Evolutionary conservation across 2,329 filamentous ascomycete species (phyloP).

Genomic region (Ceratocystis destructans): DNA sequence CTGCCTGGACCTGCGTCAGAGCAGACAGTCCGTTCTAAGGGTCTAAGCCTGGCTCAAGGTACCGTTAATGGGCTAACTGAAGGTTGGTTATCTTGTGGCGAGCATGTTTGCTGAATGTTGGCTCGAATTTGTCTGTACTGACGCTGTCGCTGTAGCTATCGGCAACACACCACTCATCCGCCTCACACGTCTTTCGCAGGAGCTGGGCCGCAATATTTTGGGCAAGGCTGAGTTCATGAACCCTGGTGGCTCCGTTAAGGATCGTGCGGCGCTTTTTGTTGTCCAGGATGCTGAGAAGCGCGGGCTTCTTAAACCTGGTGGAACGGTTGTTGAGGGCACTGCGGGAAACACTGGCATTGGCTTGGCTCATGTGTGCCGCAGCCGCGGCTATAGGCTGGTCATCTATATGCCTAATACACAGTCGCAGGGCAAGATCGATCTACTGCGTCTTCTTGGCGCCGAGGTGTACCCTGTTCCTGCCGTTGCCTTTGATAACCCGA

Average conservation of each 20-base stretch:
- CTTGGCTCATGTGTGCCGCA: slow-evolving; percentile 88
- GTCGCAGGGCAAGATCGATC: slow-evolving; percentile 93
- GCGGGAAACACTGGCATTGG: slow-evolving; percentile 97
- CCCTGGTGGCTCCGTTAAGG: slow-evolving; percentile 90
- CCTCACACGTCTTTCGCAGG: slow-evolving; percentile 71
- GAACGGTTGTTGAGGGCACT: slow-evolving; percentile 92
- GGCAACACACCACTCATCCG: slow-evolving; percentile 93
- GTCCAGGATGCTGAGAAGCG: slow-evolving; percentile 86
- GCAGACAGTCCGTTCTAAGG: slow-evolving; percentile 56
- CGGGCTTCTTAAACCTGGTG: slow-evolving; percentile 68
- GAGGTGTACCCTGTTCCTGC: slow-evolving; percentile 94
- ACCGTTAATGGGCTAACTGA: slow-evolving; percentile 65
- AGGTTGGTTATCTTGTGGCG: slow-evolving; percentile 40
- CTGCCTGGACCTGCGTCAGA: slow-evolving; percentile 61
- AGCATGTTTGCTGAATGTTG: not conserved
- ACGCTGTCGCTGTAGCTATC: slow-evolving; percentile 49
- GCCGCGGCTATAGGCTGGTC: slow-evolving; percentile 81
- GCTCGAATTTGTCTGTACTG: not conserved
- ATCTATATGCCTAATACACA: slow-evolving; percentile 99
- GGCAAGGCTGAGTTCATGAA: slow-evolving; percentile 99
- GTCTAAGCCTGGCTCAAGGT: slow-evolving; percentile 65
- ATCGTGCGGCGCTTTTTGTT: slow-evolving; percentile 87
- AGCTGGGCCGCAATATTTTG: slow-evolving; percentile 86
- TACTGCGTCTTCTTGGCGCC: slow-evolving; percentile 77
- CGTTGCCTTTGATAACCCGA: slow-evolving; percentile 84